Evolutionary conservation across 2,329 filamentous ascomycete species (phyloP).

Genomic region (Pestalotiopsis sp.): DNA sequence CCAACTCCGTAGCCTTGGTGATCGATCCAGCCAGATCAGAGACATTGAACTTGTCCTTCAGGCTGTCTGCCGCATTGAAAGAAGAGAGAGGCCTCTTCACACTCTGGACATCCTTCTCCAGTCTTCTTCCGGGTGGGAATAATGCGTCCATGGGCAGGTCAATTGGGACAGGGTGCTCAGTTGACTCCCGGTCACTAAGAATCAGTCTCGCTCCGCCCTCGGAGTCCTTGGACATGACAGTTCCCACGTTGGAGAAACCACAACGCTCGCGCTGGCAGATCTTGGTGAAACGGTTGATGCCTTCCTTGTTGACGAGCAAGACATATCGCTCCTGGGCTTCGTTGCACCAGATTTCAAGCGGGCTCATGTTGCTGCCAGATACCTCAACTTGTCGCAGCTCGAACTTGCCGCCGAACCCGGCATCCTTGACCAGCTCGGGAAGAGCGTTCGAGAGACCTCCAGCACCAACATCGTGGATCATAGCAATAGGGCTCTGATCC

Average conservation of each 20-base stretch:
- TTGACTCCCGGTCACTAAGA: slow-evolving; percentile 43
- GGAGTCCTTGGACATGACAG: slow-evolving; percentile 65
- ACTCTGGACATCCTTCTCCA: slow-evolving; percentile 19
- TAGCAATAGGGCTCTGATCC: slow-evolving; percentile 83
- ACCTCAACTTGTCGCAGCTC: slow-evolving; percentile 94
- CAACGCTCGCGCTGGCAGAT: slow-evolving; percentile 81
- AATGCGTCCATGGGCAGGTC: slow-evolving; percentile 19
- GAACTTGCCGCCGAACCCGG: slow-evolving; percentile 86
- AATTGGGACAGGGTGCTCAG: slow-evolving; percentile 17
- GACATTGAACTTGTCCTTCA: slow-evolving; percentile 60
- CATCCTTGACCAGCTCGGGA: slow-evolving; percentile 75
- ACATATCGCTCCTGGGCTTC: slow-evolving; percentile 98
- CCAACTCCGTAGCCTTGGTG: slow-evolving; percentile 73
- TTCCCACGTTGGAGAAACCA: slow-evolving; percentile 89
- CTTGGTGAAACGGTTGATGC: slow-evolving; percentile 74
- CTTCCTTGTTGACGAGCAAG: slow-evolving; percentile 79
- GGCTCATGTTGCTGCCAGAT: slow-evolving; percentile 89
- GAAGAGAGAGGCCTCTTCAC: slow-evolving; percentile 22
- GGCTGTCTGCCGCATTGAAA: slow-evolving; percentile 70
- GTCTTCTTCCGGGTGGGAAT: slow-evolving; percentile 15
- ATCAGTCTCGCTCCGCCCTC: slow-evolving; percentile 72
- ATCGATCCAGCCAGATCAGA: slow-evolving; percentile 44
- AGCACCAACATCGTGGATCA: slow-evolving; percentile 97
- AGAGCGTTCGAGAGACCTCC: slow-evolving; percentile 79
- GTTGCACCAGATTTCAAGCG: slow-evolving; percentile 96